Conservation (phyloP, 2,329 filamentous ascomycete genomes). For the Cladosporium oxysporum region DNA sequence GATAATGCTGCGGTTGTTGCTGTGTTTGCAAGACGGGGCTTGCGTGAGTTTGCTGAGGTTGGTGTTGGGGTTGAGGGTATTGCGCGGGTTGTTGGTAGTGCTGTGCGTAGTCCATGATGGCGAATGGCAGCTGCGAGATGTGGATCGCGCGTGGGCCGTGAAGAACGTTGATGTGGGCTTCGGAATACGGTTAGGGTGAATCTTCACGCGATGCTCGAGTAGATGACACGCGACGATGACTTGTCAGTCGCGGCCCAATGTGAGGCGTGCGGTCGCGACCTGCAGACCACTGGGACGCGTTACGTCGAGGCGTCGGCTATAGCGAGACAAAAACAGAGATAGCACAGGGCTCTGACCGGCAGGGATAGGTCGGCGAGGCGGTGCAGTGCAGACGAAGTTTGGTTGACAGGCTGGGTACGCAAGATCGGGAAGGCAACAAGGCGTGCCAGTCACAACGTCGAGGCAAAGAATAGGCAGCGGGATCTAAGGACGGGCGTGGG, state of each 20-base stretch:
- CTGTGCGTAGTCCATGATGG: constrained; percentile 50
- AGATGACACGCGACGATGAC: constrained; percentile 19
- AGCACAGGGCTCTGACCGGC: constrained; percentile 12
- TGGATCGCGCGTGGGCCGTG: constrained; percentile 15
- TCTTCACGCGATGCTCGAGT: constrained; percentile 18
- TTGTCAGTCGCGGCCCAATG: constrained; percentile 21
- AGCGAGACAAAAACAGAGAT: constrained; percentile 15
- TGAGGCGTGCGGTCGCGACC: constrained; percentile 20
- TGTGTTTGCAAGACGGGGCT: constrained; percentile 79
- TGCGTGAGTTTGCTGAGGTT: constrained; percentile 52
- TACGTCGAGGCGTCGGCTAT: constrained; percentile 16
- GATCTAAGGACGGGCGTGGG: constrained; percentile 21
- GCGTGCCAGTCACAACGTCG: constrained; percentile 25
- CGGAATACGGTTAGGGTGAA: constrained; percentile 16
- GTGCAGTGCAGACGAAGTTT: constrained; percentile 15
- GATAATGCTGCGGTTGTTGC: constrained; percentile 54
- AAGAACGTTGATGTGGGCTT: constrained; percentile 15
- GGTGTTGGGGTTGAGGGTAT: constrained; percentile 42
- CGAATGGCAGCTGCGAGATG: constrained; percentile 22
- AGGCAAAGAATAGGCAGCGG: constrained; percentile 19
- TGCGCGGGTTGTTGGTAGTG: constrained; percentile 48
- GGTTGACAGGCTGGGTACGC: constrained; percentile 21
- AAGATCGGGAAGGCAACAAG: constrained; percentile 17
- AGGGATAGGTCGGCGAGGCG: constrained; percentile 15
- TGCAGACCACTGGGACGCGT: constrained; percentile 17